Evolutionary conservation across 805 yeast genomes (phyloP).

Genomic region (Metschnikowia lachancei): DNA sequence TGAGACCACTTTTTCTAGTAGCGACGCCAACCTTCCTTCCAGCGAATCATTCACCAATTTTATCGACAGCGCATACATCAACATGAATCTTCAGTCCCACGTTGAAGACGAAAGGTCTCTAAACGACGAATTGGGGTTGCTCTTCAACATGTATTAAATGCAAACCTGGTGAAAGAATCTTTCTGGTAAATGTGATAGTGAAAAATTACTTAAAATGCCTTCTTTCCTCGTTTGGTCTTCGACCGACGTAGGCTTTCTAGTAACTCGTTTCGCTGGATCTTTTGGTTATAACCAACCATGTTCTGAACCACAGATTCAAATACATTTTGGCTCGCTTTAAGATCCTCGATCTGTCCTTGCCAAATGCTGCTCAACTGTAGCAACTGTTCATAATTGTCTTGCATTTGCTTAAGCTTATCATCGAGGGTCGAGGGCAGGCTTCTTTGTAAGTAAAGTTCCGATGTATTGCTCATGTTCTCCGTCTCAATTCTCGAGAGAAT

Average conservation of each 20-base stretch:
- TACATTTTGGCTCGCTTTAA: constrained; percentile 64
- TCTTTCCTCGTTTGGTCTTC: constrained; percentile 23
- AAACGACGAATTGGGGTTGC: constrained; percentile 19
- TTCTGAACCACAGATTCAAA: constrained; percentile 88
- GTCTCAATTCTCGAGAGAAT: constrained; percentile 33
- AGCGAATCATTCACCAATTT: constrained; percentile 33
- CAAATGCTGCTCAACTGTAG: constrained; percentile 43
- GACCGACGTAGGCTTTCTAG: constrained; percentile 32
- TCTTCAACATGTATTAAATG: constrained; percentile 10
- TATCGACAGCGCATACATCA: constrained; percentile 40
- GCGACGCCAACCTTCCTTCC: constrained; percentile 9
- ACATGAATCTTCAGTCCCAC: constrained; percentile 39
- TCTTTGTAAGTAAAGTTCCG: constrained; percentile 25
- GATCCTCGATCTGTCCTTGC: constrained; percentile 47
- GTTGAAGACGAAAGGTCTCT: constrained; percentile 18
- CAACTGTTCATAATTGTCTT: constrained; percentile 27
- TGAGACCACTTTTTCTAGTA: constrained; percentile 8
- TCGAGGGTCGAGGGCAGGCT: constrained; percentile 26
- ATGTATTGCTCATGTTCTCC: constrained; percentile 34
- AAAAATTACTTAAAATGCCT: constrained; percentile 10
- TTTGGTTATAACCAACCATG: constrained; percentile 86
- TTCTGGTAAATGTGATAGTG: too few relatives aligned
- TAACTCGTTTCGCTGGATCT: constrained; percentile 54
- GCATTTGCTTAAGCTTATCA: constrained; percentile 36
- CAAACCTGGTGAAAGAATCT: too few relatives aligned